These are phyloP conservation scores for Artomyces pyxidatus DNA, from an alignment of 768 basidiomycete species.

Conservation along the genomic window DNA sequence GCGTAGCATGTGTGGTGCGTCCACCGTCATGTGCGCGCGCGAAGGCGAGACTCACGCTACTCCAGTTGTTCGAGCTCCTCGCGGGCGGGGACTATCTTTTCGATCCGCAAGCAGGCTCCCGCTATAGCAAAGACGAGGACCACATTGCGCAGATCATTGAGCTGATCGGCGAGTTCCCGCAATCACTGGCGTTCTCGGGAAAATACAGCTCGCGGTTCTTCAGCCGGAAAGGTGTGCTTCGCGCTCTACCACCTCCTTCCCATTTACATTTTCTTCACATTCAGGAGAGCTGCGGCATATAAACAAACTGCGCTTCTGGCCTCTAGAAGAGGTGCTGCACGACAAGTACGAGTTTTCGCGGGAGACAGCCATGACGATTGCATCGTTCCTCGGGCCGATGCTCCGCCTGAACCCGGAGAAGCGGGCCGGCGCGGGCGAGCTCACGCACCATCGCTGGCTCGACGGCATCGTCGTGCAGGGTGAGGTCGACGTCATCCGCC, in stretches of 20 bases:
- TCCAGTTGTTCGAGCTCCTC: slow-evolving; percentile 87
- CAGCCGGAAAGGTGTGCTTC: slow-evolving; percentile 76
- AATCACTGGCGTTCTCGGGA: slow-evolving; percentile 74
- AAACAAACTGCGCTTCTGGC: slow-evolving; percentile 90
- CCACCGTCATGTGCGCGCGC: neutral
- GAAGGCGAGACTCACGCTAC: slow-evolving; percentile 1
- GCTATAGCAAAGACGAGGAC: slow-evolving; percentile 94
- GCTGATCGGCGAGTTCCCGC: slow-evolving; percentile 85
- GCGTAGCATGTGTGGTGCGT: slow-evolving; percentile 85
- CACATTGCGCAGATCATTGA: slow-evolving; percentile 99
- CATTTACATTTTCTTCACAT: neutral
- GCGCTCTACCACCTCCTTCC: neutral
- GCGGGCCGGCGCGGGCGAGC: slow-evolving; percentile 80
- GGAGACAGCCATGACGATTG: slow-evolving; percentile 72
- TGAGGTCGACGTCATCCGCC: slow-evolving; percentile 73
- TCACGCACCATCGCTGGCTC: slow-evolving; percentile 83
- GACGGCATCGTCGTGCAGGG: slow-evolving; percentile 82
- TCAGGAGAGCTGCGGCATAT: slow-evolving; percentile 86
- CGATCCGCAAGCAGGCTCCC: slow-evolving; percentile 89
- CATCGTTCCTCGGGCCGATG: slow-evolving; percentile 84
- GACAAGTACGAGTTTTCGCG: slow-evolving; percentile 95
- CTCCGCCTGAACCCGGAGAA: slow-evolving; percentile 82
- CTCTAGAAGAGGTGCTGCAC: slow-evolving; percentile 68
- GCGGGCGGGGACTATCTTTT: slow-evolving; percentile 98
- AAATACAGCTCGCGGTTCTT: slow-evolving; percentile 95